Conservation (phyloP, 164 flowering plant genomes). For the Magnolia officinalis region DNA sequence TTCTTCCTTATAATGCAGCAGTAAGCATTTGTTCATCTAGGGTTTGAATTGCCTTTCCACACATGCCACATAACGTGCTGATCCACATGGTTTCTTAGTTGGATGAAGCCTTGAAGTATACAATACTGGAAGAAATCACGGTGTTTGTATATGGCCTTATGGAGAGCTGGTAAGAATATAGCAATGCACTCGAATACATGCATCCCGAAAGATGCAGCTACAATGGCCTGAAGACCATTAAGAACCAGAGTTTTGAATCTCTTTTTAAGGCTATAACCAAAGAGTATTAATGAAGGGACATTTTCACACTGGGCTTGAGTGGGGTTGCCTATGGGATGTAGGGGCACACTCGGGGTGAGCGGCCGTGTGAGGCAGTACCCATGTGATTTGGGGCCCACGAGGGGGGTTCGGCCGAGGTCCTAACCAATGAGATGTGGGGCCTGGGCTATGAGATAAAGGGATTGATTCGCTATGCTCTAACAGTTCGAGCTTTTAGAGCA, state of each 20-base stretch:
- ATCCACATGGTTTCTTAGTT: not conserved
- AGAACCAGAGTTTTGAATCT: not conserved
- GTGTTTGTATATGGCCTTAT: not conserved
- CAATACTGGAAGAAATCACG: not conserved
- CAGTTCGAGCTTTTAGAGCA: too few relatives aligned
- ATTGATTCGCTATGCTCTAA: too few relatives aligned
- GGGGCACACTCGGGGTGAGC: too few relatives aligned
- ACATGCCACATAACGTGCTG: not conserved
- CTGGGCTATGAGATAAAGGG: too few relatives aligned
- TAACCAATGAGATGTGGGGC: too few relatives aligned
- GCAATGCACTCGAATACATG: not conserved
- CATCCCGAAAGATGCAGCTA: not conserved
- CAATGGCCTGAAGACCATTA: not conserved
- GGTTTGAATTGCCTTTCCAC: not conserved
- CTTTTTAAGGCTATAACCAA: not conserved
- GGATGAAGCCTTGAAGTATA: not conserved
- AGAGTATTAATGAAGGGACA: not conserved
- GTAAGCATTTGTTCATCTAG: not conserved
- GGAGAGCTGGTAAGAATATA: not conserved
- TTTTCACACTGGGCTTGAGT: not conserved
- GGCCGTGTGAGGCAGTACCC: too few relatives aligned
- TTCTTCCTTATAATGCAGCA: constrained; percentile 2
- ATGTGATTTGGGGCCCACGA: too few relatives aligned
- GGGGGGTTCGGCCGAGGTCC: too few relatives aligned
- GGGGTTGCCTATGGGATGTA: too few relatives aligned